These are phyloP conservation scores for Sanguinoderma infundibulare DNA, from an alignment of 1,284 basidiomycete species.

Conservation along the genomic window DNA sequence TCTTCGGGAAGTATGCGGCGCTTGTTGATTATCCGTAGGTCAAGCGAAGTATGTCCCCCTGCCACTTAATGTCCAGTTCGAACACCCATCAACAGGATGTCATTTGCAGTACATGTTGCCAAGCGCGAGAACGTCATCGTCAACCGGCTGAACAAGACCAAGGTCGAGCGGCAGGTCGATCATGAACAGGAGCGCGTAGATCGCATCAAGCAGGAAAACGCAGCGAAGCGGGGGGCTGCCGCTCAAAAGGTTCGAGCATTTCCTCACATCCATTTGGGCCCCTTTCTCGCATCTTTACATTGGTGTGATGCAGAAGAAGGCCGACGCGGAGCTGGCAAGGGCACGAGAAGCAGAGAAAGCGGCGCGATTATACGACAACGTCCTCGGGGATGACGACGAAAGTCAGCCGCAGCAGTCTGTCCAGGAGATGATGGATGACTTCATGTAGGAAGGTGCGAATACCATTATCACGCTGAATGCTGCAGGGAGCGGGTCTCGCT, in stretches of 20 bases:
- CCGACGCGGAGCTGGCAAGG: slow-evolving; percentile 68
- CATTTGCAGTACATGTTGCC: slow-evolving; percentile 66
- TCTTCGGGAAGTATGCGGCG: not conserved
- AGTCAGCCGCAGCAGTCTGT: slow-evolving; percentile 58
- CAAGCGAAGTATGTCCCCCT: slow-evolving; percentile 65
- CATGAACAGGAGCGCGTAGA: slow-evolving; percentile 90
- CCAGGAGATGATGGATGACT: slow-evolving; percentile 65
- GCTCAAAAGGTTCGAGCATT: slow-evolving; percentile 64
- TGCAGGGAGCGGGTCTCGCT: not conserved
- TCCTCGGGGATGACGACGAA: slow-evolving; percentile 56
- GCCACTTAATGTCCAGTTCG: too few relatives aligned
- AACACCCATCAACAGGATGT: too few relatives aligned
- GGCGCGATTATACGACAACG: slow-evolving; percentile 74
- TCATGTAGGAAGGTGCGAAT: slow-evolving; percentile 35
- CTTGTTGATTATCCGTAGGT: slow-evolving; percentile 50
- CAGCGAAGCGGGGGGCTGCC: slow-evolving; percentile 68
- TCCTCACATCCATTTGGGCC: too few relatives aligned
- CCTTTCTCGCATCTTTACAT: not conserved
- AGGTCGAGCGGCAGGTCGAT: slow-evolving; percentile 83
- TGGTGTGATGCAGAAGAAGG: slow-evolving; percentile 60
- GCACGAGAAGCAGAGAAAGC: slow-evolving; percentile 77
- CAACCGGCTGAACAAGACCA: slow-evolving; percentile 96
- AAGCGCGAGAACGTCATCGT: slow-evolving; percentile 90
- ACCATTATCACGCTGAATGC: not conserved
- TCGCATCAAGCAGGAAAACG: slow-evolving; percentile 78